Evolutionary conservation across 2,329 filamentous ascomycete species (phyloP), one percentile per base, ranked within the genome.

Genomic region (Tolypocladium ovalisporum): DNA sequence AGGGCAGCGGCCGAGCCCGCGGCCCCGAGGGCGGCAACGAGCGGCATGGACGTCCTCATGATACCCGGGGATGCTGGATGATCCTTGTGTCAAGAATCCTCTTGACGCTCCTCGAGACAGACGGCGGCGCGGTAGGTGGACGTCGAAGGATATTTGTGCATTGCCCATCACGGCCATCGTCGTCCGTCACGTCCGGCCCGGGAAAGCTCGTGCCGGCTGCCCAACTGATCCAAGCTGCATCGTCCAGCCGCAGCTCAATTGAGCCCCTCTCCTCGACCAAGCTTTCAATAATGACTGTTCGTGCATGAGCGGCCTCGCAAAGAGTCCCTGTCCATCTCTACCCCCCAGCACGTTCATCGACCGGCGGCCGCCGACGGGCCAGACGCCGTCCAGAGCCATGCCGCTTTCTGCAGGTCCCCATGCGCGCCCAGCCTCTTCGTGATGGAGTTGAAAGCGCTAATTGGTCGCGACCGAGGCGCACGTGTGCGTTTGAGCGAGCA

Each of bases 1-100:
- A 79, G 62, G 51, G 76, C 75, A 42, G 70, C 65, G 49, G 59
- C 70, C 40, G 64, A 59, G 62, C 66, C 57, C 55, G 65, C 65
- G 49, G 51, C 51, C 29, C 19, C 49, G 49, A 40, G 37, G 19
- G 64, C 60, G 24, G 67, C 65, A 39, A 68, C 61, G 58, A 71
- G 60, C 55, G 68, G 57, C 56, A 62, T 62, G 42, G 66, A 42
- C 47, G 35, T 9, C 55, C 53, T 56, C 70, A 73, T 71, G 54
- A 63, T 67, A n/a, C 29, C 4, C 12, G 24, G 19, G 52, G 35
- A 10, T 34, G n/a, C n/a, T 34, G 24, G 13, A 9, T 17, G 52
- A 27, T 19, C 10, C 17, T 7, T 40, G 15, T 19, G 5, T 40
- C 37, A 19, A n/a, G 19, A 19, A 8, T 40, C 19, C 19, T 40